These are phyloP conservation scores for Wickerhamiella cacticola DNA, from an alignment of 805 yeast genomes.

Conservation along the genomic window DNA sequence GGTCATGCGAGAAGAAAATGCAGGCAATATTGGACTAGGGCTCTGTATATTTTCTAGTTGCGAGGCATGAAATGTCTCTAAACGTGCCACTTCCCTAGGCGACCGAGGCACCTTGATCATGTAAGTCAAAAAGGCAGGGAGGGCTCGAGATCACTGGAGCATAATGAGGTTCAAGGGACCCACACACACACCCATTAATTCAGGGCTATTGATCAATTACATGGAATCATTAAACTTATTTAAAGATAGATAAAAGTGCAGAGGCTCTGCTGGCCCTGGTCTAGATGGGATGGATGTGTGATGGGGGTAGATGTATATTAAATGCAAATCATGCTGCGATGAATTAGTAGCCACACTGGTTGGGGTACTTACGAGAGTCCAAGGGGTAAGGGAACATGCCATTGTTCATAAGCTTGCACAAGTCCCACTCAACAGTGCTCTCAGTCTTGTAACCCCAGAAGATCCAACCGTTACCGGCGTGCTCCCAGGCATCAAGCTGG, in stretches of 20 bases:
- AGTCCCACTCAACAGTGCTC: constrained; percentile 73
- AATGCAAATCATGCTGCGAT: background rate
- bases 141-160: too few relatives aligned
- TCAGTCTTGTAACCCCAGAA: constrained; percentile 94
- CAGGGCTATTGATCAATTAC: too few relatives aligned
- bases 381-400: constrained; percentile 77
- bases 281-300: too few relatives aligned
- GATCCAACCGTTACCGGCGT: constrained; percentile 64
- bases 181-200: too few relatives aligned
- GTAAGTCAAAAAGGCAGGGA: too few relatives aligned
- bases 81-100: background rate
- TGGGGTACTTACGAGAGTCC: constrained; percentile 50
- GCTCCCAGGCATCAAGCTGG: constrained; percentile 74
- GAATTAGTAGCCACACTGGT: constrained; percentile 39
- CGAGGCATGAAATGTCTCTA: background rate
- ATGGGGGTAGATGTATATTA: too few relatives aligned
- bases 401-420: constrained; percentile 42
- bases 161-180: too few relatives aligned
- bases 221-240: too few relatives aligned
- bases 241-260: too few relatives aligned
- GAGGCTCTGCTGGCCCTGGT: too few relatives aligned
- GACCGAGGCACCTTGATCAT: background rate
- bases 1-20: background rate
- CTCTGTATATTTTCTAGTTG: background rate
- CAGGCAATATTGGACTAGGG: background rate